A percentile compares a stretch with the other conserved stretches of the same genome.
Evolutionary conservation across 2,329 filamentous ascomycete species (phyloP).

Genomic region (Fusarium verticillioides): DNA sequence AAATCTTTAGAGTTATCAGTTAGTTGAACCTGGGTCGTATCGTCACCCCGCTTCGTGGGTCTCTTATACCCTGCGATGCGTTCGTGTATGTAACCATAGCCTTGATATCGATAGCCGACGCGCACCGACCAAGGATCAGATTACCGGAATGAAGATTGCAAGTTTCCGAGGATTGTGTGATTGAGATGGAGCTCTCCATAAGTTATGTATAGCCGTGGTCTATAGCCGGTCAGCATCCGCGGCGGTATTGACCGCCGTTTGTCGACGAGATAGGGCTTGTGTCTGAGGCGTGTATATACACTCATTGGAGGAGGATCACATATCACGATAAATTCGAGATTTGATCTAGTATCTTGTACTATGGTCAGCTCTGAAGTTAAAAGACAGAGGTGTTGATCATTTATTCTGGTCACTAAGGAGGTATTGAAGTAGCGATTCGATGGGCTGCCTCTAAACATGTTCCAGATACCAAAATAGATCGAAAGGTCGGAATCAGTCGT

Average conservation of each 20-base stretch:
- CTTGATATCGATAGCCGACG: not conserved
- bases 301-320: not conserved
- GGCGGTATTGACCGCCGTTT: not conserved
- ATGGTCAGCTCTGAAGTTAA: fast-evolving
- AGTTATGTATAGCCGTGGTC: not conserved
- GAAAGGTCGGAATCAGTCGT: too few species aligned
- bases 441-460: not conserved
- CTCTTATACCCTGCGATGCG: not conserved
- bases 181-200: not conserved
- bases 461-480: not conserved
- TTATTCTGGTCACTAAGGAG: not conserved
- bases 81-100: not conserved
- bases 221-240: not conserved
- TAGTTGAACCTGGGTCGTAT: not conserved
- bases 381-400: fast-evolving
- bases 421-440: not conserved
- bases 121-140: not conserved
- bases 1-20: constrained; percentile 21
- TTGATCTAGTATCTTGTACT: fast-evolving
- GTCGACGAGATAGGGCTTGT: too few species aligned
- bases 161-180: not conserved
- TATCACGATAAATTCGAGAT: not conserved
- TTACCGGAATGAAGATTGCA: not conserved
- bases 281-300: not conserved
- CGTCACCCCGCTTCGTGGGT: constrained; percentile 13